Evolutionary conservation across 192 early-diverging fungal genomes (phyloP).

Genomic region (Podochytrium sp.): DNA sequence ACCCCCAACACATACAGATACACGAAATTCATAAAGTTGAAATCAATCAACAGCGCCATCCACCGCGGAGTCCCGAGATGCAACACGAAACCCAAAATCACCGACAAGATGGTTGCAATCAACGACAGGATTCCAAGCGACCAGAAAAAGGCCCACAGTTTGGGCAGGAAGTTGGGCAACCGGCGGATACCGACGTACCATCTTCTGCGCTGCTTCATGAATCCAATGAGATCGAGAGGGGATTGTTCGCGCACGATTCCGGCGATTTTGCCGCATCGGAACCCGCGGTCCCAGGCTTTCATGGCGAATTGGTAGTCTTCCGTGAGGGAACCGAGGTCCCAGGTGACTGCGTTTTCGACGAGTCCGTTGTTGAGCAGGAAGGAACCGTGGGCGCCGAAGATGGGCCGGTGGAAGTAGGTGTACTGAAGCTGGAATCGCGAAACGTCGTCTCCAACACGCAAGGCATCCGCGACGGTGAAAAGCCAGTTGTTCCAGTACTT

Average conservation of each 20-base stretch:
- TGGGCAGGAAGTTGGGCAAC: constrained; percentile 55
- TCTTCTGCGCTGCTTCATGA: constrained; percentile 63
- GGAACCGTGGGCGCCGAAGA: constrained; percentile 60
- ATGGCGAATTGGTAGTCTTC: constrained; percentile 64
- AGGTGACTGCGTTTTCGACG: constrained; percentile 61
- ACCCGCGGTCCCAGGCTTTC: constrained; percentile 55
- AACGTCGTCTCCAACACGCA: constrained; percentile 61
- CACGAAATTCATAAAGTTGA: constrained; percentile 54
- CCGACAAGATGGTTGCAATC: constrained; percentile 47
- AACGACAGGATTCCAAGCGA: constrained; percentile 52
- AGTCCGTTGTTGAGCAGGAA: constrained; percentile 58
- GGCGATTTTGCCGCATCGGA: constrained; percentile 51
- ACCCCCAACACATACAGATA: constrained; percentile 58
- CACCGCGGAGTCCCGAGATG: constrained; percentile 50
- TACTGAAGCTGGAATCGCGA: constrained; percentile 63
- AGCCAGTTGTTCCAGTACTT: constrained; percentile 60
- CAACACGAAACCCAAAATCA: constrained; percentile 47
- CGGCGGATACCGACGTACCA: constrained; percentile 65
- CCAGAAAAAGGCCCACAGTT: constrained; percentile 62
- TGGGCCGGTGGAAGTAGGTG: constrained; percentile 57
- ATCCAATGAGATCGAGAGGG: constrained; percentile 53
- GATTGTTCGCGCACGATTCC: constrained; percentile 60
- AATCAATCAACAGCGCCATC: constrained; percentile 59
- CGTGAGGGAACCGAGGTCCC: constrained; percentile 60
- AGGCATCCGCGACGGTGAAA: constrained; percentile 60